A percentile compares a stretch with the other conserved stretches of the same genome.
phyloP scores from a whole-genome alignment of 371 early-diverging fungal genomes.

The Coemansia sp. region DNA sequence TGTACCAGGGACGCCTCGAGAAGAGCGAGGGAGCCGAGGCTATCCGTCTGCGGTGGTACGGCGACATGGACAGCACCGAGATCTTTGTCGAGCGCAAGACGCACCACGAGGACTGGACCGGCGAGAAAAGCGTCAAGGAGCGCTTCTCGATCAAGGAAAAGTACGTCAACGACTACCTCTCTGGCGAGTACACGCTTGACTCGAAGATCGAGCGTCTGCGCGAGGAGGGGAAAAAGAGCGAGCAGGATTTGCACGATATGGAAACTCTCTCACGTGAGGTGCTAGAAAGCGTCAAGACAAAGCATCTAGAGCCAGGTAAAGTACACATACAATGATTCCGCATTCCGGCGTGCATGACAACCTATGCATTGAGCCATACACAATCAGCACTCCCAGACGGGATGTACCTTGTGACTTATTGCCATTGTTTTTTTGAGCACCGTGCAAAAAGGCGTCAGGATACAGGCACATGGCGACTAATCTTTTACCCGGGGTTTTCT shows the following conservation, averaged over 20 bases:
- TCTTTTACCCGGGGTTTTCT: conserved; percentile 1
- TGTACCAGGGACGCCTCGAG: conserved; percentile 90
- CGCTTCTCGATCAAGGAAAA: conserved; percentile 96
- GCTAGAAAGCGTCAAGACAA: conserved; percentile 72
- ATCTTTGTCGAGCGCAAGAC: conserved; percentile 98
- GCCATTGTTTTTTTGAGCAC: background rate
- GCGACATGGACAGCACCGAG: conserved; percentile 78
- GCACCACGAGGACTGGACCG: conserved; percentile 96
- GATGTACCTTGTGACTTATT: background rate
- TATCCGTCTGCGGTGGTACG: conserved; percentile 96
- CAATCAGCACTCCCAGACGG: background rate
- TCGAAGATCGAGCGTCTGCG: conserved; percentile 79
- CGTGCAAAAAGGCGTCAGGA: background rate
- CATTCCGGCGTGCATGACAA: background rate
- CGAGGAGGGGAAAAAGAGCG: conserved; percentile 67
- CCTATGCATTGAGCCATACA: background rate
- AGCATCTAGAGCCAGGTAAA: conserved; percentile 80
- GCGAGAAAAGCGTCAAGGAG: conserved; percentile 91
- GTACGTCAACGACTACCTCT: conserved; percentile 82
- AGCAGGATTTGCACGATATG: conserved; percentile 77
- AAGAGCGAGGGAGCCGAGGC: conserved; percentile 94
- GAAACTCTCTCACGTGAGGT: conserved; percentile 77
- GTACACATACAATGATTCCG: background rate
- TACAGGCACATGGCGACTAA: conserved; percentile 1
- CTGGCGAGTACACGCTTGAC: conserved; percentile 78